Base-by-base conservation (phyloP, 2,329 filamentous ascomycete genomes). In the Colletotrichum graminicola region DNA sequence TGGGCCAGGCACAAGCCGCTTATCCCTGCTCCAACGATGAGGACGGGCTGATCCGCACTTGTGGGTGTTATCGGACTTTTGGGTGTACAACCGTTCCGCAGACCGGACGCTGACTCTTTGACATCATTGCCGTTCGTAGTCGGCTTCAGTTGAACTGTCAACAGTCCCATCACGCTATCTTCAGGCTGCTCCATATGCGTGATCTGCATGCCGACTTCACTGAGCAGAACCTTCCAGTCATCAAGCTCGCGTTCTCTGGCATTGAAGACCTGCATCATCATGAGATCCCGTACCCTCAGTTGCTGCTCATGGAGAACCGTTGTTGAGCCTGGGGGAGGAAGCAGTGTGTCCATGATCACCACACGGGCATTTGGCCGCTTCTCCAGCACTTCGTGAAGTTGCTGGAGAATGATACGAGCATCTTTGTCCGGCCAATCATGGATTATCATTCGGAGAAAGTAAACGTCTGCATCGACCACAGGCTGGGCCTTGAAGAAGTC, bases 371-470 rank as follows among this genome's bases (percentile, higher is more conserved):
- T 21, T 1, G 29, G 43, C 12, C 49, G 49, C 32, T 8, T 43
- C 32, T 66, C 55, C 21, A 88, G 71, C 36, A 82, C 80, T 0
- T 85, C 82, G 0, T 83, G 75, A 23, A 87, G 76, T 0, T 79
- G 80, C 45, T 78, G 80, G 32, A 84, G 76, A 55, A 87, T 85
- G 55, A 76, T 75, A 14, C 78, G 71, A 5, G 78, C 77, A 54
- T 85, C 79, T 32, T 79, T 77, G 62, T 88, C 86, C 0, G 85
- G 81, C 85, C 85, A 88, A 78, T 89, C 86, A 75, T 89, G 87
- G 18, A 89, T 79, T 64, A 89, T 86, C 73, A 84, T 79, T 73
- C 87, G 86, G 67, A 89, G 76, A 62, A 88, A 78, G 77, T 86
- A 89, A 59, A 87, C 80, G 62, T 86, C 84, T 6, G 83, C 86